A percentile compares a stretch with the other conserved stretches of the same genome.
Conservation (phyloP, 2,329 filamentous ascomycete species). For the Beauveria varroae region DNA sequence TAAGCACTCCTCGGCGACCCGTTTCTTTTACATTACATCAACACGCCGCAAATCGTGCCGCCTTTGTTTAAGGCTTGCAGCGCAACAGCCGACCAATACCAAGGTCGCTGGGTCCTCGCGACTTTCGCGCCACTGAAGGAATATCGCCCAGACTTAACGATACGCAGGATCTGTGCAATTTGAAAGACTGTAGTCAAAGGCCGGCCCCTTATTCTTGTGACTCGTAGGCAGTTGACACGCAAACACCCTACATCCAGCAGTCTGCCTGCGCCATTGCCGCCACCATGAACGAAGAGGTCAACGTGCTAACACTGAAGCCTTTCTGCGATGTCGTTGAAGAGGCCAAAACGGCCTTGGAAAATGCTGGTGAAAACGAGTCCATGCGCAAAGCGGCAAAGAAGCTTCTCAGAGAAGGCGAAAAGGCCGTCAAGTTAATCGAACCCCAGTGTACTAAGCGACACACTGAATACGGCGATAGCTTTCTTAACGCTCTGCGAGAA, state of each 20-base stretch:
- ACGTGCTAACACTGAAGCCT: constrained; percentile 39
- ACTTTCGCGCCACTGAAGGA: neutral
- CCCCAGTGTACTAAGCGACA: constrained; percentile 4
- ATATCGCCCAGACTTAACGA: neutral
- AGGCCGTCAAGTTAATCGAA: constrained; percentile 35
- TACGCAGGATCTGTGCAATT: neutral
- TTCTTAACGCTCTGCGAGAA: constrained; percentile 44
- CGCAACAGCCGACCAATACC: neutral
- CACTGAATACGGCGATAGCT: constrained; percentile 40
- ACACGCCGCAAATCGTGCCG: neutral
- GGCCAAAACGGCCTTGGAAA: constrained; percentile 37
- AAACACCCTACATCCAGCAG: neutral
- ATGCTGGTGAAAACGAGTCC: constrained; percentile 34
- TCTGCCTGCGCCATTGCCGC: neutral
- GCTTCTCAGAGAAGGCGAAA: constrained; percentile 41
- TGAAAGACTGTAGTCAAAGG: neutral
- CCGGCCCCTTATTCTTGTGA: neutral
- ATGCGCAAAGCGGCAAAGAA: constrained; percentile 45
- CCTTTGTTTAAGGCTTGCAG: neutral
- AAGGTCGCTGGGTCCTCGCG: neutral
- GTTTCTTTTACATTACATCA: neutral
- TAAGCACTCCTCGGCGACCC: neutral
- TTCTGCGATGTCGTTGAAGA: constrained; percentile 48
- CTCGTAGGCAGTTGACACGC: neutral
- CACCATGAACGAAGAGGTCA: constrained; percentile 32